Percentiles rank a stretch among this genome's conserved stretches.
phyloP scores from a whole-genome alignment of 2,329 filamentous ascomycete genomes.

The Fusarium algeriense region DNA sequence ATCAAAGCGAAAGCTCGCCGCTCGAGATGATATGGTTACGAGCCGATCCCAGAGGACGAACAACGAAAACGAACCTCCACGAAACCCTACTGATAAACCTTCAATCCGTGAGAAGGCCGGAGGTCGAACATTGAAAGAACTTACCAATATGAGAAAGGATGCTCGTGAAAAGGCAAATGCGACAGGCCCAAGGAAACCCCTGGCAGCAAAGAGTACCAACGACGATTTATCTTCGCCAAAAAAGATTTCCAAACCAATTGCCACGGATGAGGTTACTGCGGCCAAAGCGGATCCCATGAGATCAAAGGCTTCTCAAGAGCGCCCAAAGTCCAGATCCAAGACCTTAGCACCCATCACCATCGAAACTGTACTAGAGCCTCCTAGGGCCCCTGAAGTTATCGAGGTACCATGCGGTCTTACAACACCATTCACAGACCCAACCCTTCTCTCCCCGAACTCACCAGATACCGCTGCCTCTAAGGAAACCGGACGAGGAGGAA shows the following conservation, averaged over 20 bases:
- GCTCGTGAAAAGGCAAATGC: slow-evolving; percentile 50
- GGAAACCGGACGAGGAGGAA: slow-evolving; percentile 60
- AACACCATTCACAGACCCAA: slow-evolving; percentile 54
- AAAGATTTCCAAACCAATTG: slow-evolving; percentile 57
- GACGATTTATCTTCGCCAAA: slow-evolving; percentile 70
- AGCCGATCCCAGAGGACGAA: slow-evolving; percentile 41
- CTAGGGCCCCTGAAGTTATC: slow-evolving; percentile 28
- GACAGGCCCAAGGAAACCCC: slow-evolving; percentile 59
- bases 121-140: slow-evolving; percentile 61
- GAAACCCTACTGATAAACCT: slow-evolving; percentile 41
- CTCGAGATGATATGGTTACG: slow-evolving; percentile 65
- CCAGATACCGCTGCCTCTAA: slow-evolving; percentile 58
- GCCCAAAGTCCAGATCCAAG: slow-evolving; percentile 48
- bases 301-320: slow-evolving; percentile 46
- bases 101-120: slow-evolving; percentile 53
- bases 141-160: slow-evolving; percentile 59
- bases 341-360: slow-evolving; percentile 36
- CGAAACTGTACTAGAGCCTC: slow-evolving; percentile 34
- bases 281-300: slow-evolving; percentile 55
- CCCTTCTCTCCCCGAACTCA: slow-evolving; percentile 61
- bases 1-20: slow-evolving; percentile 69
- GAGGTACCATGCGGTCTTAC: slow-evolving; percentile 39
- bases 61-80: slow-evolving; percentile 49
- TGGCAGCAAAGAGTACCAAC: slow-evolving; percentile 71
- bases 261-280: slow-evolving; percentile 54